phyloP scores from a whole-genome alignment of 345 rosid species.

The Aquilaria sinensis region DNA sequence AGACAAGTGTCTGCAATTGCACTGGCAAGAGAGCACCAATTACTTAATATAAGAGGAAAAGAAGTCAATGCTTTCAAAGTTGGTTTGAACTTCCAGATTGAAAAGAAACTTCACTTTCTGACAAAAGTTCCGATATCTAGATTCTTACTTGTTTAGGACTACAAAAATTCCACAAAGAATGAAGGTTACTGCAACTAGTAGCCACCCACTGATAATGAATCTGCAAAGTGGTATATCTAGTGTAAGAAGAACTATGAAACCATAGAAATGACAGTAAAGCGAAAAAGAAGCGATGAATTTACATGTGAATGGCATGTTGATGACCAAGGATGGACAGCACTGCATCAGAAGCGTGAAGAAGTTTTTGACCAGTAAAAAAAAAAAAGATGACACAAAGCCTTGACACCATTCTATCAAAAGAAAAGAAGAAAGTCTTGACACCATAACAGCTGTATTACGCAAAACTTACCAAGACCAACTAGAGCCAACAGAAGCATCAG shows the following conservation, averaged over 20 bases:
- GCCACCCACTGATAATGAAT: slow-evolving; percentile 86
- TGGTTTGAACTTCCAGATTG: background rate
- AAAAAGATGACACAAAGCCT: slow-evolving; percentile 6
- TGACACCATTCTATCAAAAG: background rate
- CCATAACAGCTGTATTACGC: background rate
- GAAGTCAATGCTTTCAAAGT: background rate
- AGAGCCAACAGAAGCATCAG: slow-evolving; percentile 83
- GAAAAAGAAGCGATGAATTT: slow-evolving; percentile 18
- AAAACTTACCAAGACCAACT: slow-evolving; percentile 76
- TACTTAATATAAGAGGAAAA: background rate
- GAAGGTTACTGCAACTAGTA: slow-evolving; percentile 79
- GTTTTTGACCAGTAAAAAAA: slow-evolving; percentile 9
- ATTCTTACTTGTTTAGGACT: slow-evolving; percentile 71
- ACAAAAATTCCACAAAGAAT: slow-evolving; percentile 80
- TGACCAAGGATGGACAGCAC: slow-evolving; percentile 70
- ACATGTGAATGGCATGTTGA: slow-evolving; percentile 73
- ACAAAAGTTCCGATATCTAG: background rate
- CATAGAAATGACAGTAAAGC: background rate
- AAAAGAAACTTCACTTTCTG: background rate
- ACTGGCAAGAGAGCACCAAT: slow-evolving; percentile 26
- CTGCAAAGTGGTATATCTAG: slow-evolving; percentile 28
- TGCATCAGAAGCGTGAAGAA: slow-evolving; percentile 26
- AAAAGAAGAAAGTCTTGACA: background rate
- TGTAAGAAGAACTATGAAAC: slow-evolving; percentile 6
- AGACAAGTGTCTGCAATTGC: slow-evolving; percentile 79